A percentile compares a stretch with the other conserved stretches of the same genome.
phyloP scores from a whole-genome alignment of 2,329 filamentous ascomycete species.

The Hirsutella minnesotensis region DNA sequence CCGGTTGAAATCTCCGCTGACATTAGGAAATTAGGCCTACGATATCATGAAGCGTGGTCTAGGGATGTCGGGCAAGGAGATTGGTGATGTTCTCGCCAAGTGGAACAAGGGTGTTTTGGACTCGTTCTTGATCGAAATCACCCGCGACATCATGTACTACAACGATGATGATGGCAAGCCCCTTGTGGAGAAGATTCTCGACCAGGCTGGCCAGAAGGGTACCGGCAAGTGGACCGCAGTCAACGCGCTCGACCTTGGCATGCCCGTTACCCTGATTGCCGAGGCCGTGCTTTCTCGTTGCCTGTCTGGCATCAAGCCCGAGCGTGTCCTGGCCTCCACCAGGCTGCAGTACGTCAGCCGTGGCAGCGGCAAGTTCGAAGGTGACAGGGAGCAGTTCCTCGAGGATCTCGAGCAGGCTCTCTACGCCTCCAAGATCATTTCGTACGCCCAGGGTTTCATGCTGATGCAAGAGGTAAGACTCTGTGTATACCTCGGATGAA shows the following conservation, averaged over 20 bases:
- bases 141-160: constrained; percentile 95
- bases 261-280: constrained; percentile 96
- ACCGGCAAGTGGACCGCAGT: constrained; percentile 99
- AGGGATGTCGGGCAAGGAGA: constrained; percentile 81
- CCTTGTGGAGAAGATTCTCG: constrained; percentile 96
- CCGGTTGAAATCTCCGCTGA: not conserved
- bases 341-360: constrained; percentile 68
- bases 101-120: constrained; percentile 99
- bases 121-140: constrained; percentile 99
- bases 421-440: constrained; percentile 99
- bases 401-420: constrained; percentile 97
- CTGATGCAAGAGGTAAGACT: constrained; percentile 84
- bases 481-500: not conserved
- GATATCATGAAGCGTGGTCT: constrained; percentile 99
- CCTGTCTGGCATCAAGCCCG: constrained; percentile 85
- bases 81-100: constrained; percentile 83
- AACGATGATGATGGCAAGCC: constrained; percentile 87
- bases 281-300: constrained; percentile 94
- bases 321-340: constrained; percentile 72
- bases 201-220: constrained; percentile 98
- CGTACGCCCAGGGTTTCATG: constrained; percentile 99
- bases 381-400: constrained; percentile 87
- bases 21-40: constrained; percentile 81
- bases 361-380: constrained; percentile 60
- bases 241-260: constrained; percentile 95